Base-by-base conservation (phyloP, 106 monocot species). In the Platanthera guangdongensis region DNA sequence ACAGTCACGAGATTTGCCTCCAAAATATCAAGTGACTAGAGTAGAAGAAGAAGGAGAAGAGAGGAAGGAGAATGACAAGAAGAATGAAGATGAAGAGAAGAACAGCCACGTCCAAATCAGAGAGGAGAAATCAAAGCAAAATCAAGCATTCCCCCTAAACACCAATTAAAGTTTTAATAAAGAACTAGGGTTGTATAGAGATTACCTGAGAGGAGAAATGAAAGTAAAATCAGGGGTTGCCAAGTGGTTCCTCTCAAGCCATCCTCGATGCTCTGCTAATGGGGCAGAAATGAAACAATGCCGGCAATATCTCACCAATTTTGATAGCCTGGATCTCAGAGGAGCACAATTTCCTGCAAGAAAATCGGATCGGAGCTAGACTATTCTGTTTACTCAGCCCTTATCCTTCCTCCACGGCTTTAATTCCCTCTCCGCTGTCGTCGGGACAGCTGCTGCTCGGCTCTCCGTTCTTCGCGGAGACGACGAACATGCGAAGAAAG, bases 341-440 rank as follows among this genome's bases (percentile, higher is more conserved):
- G 15, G 39, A 70, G 70, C 47, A 47, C 70, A 47, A 70, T 70
- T 45, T 70, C 70, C 16, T 70, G 70, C 70, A 25, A 47, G 47
- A 47, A 4, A 47, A 15, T 70, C 47, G 70, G 70, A 47, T 47
- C 70, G 47, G 14, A 70, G 47, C 70, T 25, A 47, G 70, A 15
- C 3, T 15, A 47, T 47, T 28, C 39, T 14, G 70, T 46, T 70
- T 70, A 45, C 70, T 70, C 47, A 6, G 47, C 14, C 70, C 47
- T 59, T 18, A 46, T 47, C 39, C 7, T 16, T 16, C 47, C 25
- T 5, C 47, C 13, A 32, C 10, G 13, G 14, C 70, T 70, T 6
- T 7, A 16, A 2, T 47, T 15, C 70, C 47, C 15, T 47, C 69
- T 45, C 39, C 70, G 32, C 70, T 47, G 47, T 47, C 70, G 70